Percentiles rank a stretch among this genome's conserved stretches.
Conservation (phyloP, 352 stramenopile species). For the Albugo candida region DNA sequence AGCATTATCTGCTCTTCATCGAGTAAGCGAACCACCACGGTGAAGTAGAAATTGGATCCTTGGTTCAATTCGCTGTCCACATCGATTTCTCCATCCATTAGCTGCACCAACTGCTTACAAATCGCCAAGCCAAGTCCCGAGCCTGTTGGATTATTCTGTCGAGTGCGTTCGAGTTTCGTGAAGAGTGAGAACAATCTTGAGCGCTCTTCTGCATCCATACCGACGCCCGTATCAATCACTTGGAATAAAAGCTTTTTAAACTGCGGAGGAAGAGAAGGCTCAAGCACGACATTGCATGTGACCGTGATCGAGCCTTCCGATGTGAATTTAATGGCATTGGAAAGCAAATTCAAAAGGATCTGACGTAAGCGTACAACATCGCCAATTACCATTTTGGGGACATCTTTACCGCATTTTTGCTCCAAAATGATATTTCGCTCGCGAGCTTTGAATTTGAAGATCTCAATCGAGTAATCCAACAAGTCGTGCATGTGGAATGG, state of each 20-base stretch:
- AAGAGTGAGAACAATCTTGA: constrained; percentile 41
- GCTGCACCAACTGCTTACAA: constrained; percentile 50
- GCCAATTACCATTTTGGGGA: constrained; percentile 33
- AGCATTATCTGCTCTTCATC: constrained; percentile 18
- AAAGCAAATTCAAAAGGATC: constrained; percentile 51
- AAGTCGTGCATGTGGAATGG: constrained; percentile 52
- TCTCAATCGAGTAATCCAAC: constrained; percentile 60
- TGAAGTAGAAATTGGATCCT: constrained; percentile 54
- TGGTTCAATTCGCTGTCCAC: constrained; percentile 43
- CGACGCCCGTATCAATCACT: constrained; percentile 47
- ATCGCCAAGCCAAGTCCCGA: constrained; percentile 48
- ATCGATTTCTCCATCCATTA: constrained; percentile 50
- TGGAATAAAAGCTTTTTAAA: constrained; percentile 46
- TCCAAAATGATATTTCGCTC: constrained; percentile 71
- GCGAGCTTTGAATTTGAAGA: constrained; percentile 62
- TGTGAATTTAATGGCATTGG: constrained; percentile 68
- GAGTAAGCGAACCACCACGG: constrained; percentile 23
- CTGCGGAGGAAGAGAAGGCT: constrained; percentile 25
- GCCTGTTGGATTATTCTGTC: constrained; percentile 47
- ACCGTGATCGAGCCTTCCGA: constrained; percentile 49
- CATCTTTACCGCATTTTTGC: constrained; percentile 25
- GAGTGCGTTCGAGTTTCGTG: constrained; percentile 38
- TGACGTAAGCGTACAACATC: constrained; percentile 46
- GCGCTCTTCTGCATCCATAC: constrained; percentile 46
- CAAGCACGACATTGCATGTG: constrained; percentile 31